A percentile compares a stretch with the other conserved stretches of the same genome.
phyloP scores from a whole-genome alignment of 2,329 filamentous ascomycete genomes.

The Parastagonospora nodorum region DNA sequence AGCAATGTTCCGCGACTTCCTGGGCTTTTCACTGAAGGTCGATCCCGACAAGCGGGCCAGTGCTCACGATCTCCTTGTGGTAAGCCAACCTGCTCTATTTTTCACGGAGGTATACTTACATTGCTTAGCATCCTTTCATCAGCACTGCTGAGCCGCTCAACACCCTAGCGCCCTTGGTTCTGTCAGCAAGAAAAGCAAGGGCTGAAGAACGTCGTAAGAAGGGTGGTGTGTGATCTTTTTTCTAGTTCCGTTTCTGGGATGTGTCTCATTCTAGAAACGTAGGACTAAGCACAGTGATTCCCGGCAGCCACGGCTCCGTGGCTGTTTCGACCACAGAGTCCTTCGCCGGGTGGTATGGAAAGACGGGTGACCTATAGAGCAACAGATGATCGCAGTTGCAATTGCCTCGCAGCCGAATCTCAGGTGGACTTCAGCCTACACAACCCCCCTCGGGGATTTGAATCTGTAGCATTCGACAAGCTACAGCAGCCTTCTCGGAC shows the following conservation, averaged over 20 bases:
- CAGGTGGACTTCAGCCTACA: too few species aligned
- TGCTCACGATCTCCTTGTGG: constrained; percentile 89
- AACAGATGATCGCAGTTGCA: too few species aligned
- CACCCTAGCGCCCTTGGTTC: constrained; percentile 84
- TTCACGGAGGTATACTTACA: constrained; percentile 10
- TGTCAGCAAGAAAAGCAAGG: constrained; percentile 81
- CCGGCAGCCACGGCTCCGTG: constrained; percentile 19
- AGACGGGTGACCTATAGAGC: constrained; percentile 14
- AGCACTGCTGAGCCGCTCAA: constrained; percentile 58
- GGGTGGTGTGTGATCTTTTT: constrained; percentile 46
- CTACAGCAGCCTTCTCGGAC: too few species aligned
- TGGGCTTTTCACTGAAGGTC: constrained; percentile 91
- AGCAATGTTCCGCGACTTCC: constrained; percentile 84
- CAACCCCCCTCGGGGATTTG: too few species aligned
- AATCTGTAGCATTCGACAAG: too few species aligned
- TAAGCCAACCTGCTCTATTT: constrained; percentile 56
- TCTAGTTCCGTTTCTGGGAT: constrained; percentile 18
- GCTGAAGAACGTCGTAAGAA: constrained; percentile 71
- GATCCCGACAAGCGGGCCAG: constrained; percentile 96
- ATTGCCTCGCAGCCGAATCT: too few species aligned
- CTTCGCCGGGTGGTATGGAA: constrained; percentile 38
- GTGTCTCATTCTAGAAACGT: constrained; percentile 32
- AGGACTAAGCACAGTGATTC: constrained; percentile 28
- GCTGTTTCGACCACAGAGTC: constrained; percentile 25
- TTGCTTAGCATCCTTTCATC: constrained; percentile 54